Conservation (phyloP, 805 yeast species). For the Tetrapisispora phaffii region DNA sequence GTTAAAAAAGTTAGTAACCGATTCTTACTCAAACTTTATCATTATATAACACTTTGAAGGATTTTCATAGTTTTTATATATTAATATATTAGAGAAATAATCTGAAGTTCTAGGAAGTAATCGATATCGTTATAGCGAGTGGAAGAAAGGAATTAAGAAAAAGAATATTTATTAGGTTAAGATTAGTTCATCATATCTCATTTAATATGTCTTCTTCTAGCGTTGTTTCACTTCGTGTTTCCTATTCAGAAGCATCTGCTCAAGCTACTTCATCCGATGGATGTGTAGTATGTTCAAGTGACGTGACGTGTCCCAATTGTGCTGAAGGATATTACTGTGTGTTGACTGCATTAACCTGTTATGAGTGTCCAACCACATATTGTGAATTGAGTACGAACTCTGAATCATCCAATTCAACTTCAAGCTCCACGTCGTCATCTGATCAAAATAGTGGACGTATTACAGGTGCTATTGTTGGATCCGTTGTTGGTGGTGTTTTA, state of each 20-base stretch:
- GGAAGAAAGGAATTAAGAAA: too few species aligned
- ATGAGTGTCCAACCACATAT: slow-evolving; percentile 43
- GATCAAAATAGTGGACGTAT: slow-evolving; percentile 1
- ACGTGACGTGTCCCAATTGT: slow-evolving; percentile 48
- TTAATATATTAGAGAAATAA: too few species aligned
- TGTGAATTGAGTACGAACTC: slow-evolving; percentile 33
- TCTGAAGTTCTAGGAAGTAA: too few species aligned
- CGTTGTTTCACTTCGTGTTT: neutral
- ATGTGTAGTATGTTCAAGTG: slow-evolving; percentile 34
- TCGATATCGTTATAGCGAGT: too few species aligned
- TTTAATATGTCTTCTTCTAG: neutral
- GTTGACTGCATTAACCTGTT: slow-evolving; percentile 47
- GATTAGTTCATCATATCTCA: neutral
- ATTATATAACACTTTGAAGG: too few species aligned
- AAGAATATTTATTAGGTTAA: too few species aligned
- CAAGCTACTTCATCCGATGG: slow-evolving; percentile 1
- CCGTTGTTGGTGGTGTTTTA: slow-evolving; percentile 37
- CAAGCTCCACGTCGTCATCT: slow-evolving; percentile 11
- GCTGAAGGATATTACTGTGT: slow-evolving; percentile 43
- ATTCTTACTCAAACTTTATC: too few species aligned
- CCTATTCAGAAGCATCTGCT: neutral
- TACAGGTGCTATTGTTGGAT: slow-evolving; percentile 45
- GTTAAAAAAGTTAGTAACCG: too few species aligned
- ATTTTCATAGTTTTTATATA: too few species aligned
- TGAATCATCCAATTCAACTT: slow-evolving; percentile 8